These are phyloP conservation scores for Dianthus caryophyllus DNA, from an alignment of 148 eudicot species.

Conservation along the genomic window DNA sequence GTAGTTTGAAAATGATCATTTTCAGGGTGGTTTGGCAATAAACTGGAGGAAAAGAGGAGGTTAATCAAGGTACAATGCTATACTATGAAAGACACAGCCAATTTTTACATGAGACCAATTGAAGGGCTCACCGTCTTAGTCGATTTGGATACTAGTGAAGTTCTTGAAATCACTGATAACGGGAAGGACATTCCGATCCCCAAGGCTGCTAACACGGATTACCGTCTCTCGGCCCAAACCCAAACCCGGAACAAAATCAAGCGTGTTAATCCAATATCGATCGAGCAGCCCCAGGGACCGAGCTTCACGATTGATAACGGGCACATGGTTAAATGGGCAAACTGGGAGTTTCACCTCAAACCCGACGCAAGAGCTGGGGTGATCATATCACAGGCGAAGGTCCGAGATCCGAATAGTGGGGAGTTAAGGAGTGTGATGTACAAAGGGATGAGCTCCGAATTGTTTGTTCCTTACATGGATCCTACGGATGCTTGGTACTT, in stretches of 20 bases:
- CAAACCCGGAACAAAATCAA: constrained; percentile 20
- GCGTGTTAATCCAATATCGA: constrained; percentile 70
- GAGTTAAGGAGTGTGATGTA: constrained; percentile 78
- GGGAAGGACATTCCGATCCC: constrained; percentile 77
- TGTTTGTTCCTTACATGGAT: constrained; percentile 98
- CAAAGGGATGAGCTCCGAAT: constrained; percentile 83
- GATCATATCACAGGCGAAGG: constrained; percentile 66
- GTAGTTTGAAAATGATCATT: not conserved
- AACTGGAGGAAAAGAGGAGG: constrained; percentile 59
- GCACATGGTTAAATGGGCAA: constrained; percentile 83
- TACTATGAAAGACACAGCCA: constrained; percentile 61
- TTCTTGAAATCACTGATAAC: constrained; percentile 53
- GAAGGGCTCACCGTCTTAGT: constrained; percentile 84
- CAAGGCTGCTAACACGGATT: constrained; percentile 70
- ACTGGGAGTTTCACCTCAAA: constrained; percentile 91
- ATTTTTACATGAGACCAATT: constrained; percentile 96
- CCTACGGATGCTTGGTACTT: constrained; percentile 98
- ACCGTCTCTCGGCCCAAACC: constrained; percentile 53
- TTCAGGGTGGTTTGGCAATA: constrained; percentile 76
- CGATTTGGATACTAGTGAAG: constrained; percentile 70
- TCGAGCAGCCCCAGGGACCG: constrained; percentile 88
- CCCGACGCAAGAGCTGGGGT: constrained; percentile 97
- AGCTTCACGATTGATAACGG: constrained; percentile 55
- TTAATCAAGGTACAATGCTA: constrained; percentile 83
- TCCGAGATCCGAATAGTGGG: constrained; percentile 53